Base-by-base conservation (phyloP, 345 rosid species). In the Combretum micranthum region DNA sequence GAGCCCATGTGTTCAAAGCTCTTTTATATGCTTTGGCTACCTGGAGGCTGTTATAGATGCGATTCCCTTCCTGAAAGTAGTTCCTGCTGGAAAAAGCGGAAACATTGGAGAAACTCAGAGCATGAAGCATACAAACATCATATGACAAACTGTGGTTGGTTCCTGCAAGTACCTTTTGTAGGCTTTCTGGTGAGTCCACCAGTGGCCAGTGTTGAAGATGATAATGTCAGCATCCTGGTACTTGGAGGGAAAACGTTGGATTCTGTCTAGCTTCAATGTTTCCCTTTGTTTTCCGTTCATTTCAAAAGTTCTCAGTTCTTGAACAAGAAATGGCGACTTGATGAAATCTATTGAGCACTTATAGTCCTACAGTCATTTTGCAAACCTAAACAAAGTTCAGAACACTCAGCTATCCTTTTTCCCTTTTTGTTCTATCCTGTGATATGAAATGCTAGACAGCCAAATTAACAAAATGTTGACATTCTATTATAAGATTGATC, bases 161-260 rank as follows among this genome's bases (percentile, higher is more conserved):
- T 32, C 39, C 39, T 32, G 5, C 39, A 25, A 25, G 39, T 50
- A 76, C 86, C 83, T 82, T 62, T 69, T 55, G 25, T 43, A 39
- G 45, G 81, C 77, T 77, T 81, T 84, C 61, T 67, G 67, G 67
- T 79, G 87, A 72, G 86, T 84, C 91, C 85, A 84, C 91, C 85
- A 82, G 46, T 84, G 91, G 23, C 83, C 87, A 12, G 87, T 77
- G 69, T 84, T 84, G 79, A 82, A 84, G 52, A 84, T 65, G 42
- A 82, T 69, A 64, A 84, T 73, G 61, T 80, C 91, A 42, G 91
- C 83, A 59, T 77, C 68, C 23, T 42, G 57, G 56, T 75, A 75
- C 45, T 62, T 66, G 13, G 65, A 61, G 54, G 69, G 64, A 52
- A 68, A 50, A n/a, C 51, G 42, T 50, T 72, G 82, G n/a, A 84